Evolutionary conservation across 805 yeast species (phyloP).

Genomic region (Barnettozyma wickerhamii): DNA sequence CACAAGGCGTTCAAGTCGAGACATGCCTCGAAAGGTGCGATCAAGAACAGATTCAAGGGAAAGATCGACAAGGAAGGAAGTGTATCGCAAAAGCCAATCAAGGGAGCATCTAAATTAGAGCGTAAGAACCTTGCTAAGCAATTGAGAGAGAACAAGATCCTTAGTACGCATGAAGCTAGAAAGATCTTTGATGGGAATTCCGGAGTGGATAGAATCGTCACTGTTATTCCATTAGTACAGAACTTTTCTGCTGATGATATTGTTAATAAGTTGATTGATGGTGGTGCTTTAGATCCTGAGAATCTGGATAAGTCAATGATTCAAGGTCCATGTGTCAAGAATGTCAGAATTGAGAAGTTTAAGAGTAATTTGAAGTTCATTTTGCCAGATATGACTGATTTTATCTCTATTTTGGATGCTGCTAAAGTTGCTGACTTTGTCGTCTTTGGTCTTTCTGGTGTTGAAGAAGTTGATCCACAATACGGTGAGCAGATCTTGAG

Average conservation of each 20-base stretch:
- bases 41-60: constrained; percentile 79
- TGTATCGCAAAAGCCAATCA: constrained; percentile 28
- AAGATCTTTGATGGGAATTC: constrained; percentile 73
- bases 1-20: constrained; percentile 90
- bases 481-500: constrained; percentile 88
- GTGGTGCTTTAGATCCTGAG: constrained; percentile 28
- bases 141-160: constrained; percentile 65
- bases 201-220: constrained; percentile 81
- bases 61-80: constrained; percentile 68
- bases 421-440: constrained; percentile 88
- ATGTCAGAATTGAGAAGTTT: constrained; percentile 56
- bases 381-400: constrained; percentile 64
- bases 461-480: constrained; percentile 70
- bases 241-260: constrained; percentile 61
- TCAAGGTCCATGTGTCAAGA: constrained; percentile 45
- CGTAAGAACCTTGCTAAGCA: constrained; percentile 80
- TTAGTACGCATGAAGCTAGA: constrained; percentile 52
- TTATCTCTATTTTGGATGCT: constrained; percentile 73
- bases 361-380: constrained; percentile 69
- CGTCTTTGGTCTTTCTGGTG: constrained; percentile 83
- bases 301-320: constrained; percentile 30
- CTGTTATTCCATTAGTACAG: constrained; percentile 72
- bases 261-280: constrained; percentile 44
- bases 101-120: constrained; percentile 45
- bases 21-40: constrained; percentile 84